A percentile compares a stretch with the other conserved stretches of the same genome.
Evolutionary conservation across 371 early-diverging fungal species (phyloP).

Genomic region (Catenaria anguillulae): DNA sequence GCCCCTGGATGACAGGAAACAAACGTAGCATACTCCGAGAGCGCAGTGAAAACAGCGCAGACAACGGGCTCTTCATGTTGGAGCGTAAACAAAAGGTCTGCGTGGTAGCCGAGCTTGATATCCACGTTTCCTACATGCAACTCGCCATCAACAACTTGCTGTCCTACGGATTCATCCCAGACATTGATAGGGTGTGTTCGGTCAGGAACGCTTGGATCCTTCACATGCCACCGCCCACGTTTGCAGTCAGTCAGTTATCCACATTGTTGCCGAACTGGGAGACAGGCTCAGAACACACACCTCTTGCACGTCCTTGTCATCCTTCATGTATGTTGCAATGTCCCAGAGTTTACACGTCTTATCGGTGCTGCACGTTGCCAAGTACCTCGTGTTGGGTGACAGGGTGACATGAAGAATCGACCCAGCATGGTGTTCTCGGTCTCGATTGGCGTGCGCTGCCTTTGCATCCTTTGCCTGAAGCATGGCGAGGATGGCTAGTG

Average conservation of each 20-base stretch:
- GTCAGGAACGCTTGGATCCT: background rate
- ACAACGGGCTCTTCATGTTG: conserved; percentile 35
- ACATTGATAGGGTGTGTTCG: background rate
- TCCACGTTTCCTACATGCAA: conserved; percentile 11
- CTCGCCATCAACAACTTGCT: conserved; percentile 19
- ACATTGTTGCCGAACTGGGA: too few relatives aligned
- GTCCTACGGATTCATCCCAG: conserved; percentile 8
- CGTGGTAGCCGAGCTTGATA: conserved; percentile 29
- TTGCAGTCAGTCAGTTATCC: too few relatives aligned
- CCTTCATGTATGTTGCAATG: conserved; percentile 25
- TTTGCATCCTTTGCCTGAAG: background rate
- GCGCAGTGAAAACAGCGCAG: conserved; percentile 19
- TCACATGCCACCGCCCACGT: too few relatives aligned
- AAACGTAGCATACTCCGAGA: conserved; percentile 23
- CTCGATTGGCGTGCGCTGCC: too few relatives aligned
- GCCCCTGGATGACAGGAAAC: too few relatives aligned
- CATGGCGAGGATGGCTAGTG: background rate
- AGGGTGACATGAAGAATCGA: conserved; percentile 23
- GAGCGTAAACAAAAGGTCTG: conserved; percentile 31
- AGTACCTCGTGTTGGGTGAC: conserved; percentile 22
- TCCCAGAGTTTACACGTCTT: conserved; percentile 37
- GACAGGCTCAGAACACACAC: too few relatives aligned
- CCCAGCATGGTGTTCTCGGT: conserved; percentile 11
- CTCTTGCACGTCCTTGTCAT: background rate
- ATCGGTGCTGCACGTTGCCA: conserved; percentile 29